Conservation (phyloP, 495 filamentous ascomycete genomes). For the Choiromyces venosus region DNA sequence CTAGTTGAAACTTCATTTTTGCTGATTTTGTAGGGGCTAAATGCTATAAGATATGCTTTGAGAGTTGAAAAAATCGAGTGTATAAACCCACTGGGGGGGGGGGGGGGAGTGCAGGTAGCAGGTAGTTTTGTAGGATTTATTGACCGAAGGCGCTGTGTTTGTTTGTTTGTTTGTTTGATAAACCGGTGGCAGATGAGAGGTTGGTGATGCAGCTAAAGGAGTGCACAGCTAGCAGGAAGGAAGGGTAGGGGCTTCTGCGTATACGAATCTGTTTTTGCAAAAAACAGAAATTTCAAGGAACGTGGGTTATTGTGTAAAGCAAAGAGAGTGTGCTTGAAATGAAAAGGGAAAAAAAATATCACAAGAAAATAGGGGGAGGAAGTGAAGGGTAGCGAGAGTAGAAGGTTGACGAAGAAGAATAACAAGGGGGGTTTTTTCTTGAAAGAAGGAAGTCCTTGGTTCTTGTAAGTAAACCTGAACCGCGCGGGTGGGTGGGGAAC, state of each 20-base stretch:
- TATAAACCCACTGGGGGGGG: slow-evolving; percentile 9
- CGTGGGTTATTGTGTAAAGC: not conserved
- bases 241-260: not conserved
- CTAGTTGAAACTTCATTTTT: slow-evolving; percentile 30
- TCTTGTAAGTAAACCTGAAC: slow-evolving; percentile 22
- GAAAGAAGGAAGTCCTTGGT: slow-evolving; percentile 38
- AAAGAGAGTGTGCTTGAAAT: not conserved
- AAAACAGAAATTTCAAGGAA: not conserved
- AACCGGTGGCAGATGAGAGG: slow-evolving; percentile 9
- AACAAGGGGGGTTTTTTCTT: slow-evolving; percentile 11
- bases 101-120: not conserved
- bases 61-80: not conserved
- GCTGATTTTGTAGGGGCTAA: not conserved
- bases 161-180: not conserved
- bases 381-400: slow-evolving; percentile 12
- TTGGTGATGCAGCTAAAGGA: slow-evolving; percentile 23
- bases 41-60: not conserved
- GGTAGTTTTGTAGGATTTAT: not conserved
- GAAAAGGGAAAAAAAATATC: slow-evolving; percentile 15
- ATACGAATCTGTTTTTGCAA: not conserved
- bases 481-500: slow-evolving; percentile 3
- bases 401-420: slow-evolving; percentile 4
- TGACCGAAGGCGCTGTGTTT: not conserved
- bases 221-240: slow-evolving; percentile 10
- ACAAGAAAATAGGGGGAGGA: slow-evolving; percentile 16